Evolutionary conservation across 1,284 basidiomycete genomes (phyloP).

Genomic region (Testicularia cyperi): DNA sequence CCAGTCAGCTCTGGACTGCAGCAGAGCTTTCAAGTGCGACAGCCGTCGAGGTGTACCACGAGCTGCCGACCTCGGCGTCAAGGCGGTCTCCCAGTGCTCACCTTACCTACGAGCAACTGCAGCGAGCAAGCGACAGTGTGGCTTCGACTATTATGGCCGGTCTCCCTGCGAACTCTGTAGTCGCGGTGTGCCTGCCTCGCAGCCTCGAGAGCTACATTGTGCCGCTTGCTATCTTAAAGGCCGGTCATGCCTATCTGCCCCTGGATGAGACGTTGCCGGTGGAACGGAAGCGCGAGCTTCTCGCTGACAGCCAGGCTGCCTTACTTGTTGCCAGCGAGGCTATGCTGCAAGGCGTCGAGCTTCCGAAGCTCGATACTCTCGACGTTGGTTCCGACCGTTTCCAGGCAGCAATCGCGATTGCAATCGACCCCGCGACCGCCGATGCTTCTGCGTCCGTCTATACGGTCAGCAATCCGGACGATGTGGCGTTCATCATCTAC

Average conservation of each 20-base stretch:
- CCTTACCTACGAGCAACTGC: conserved; percentile 39
- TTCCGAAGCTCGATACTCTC: conserved; percentile 6
- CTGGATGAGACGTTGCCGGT: conserved; percentile 56
- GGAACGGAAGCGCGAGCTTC: conserved; percentile 51
- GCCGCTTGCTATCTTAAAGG: conserved; percentile 43
- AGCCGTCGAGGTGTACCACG: conserved; percentile 35
- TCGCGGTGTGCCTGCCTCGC: conserved; percentile 47
- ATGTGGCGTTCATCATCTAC: conserved; percentile 54
- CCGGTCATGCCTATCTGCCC: conserved; percentile 55
- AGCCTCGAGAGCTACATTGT: conserved; percentile 45
- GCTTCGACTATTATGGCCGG: conserved; percentile 13
- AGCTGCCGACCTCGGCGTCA: conserved; percentile 4
- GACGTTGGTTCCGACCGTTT: conserved; percentile 13
- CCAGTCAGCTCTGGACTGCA: neutral
- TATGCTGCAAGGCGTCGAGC: neutral
- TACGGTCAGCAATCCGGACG: conserved; percentile 7
- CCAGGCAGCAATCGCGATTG: neutral
- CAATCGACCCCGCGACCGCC: too few relatives aligned
- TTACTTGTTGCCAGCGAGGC: conserved; percentile 14
- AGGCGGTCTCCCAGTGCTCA: conserved; percentile 2
- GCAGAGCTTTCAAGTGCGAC: neutral
- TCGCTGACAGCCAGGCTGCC: conserved; percentile 41
- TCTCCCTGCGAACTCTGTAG: conserved; percentile 27
- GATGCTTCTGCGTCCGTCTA: neutral
- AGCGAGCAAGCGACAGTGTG: conserved; percentile 12